A percentile compares a stretch with the other conserved stretches of the same genome.
Conservation (phyloP, 2,329 filamentous ascomycete genomes). For the Sodiomyces alkalinus region DNA sequence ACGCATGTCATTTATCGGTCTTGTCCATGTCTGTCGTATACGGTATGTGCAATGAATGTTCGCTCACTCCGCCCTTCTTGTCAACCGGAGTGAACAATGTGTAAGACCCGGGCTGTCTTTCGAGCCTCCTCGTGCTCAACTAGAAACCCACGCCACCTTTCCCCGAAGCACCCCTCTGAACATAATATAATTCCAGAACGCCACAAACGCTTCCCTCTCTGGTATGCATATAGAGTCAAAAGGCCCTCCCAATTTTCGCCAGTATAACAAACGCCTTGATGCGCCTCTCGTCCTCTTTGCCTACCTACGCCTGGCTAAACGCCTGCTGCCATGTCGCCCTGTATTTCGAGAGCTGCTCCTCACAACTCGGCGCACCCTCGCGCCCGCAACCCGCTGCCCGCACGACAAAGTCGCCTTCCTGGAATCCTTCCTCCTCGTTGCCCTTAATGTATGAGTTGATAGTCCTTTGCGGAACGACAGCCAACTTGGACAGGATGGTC, state of each 20-base stretch:
- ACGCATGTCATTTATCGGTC: no score
- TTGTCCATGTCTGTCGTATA: no score
- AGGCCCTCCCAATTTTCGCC: slow-evolving; percentile 1
- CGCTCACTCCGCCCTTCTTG: no score
- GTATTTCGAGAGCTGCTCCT: slow-evolving; percentile 48
- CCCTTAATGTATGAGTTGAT: slow-evolving; percentile 63
- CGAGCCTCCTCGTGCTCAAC: no score
- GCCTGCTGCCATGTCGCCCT: slow-evolving; percentile 29
- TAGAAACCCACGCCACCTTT: no score
- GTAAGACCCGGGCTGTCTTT: no score
- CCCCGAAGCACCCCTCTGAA: no score
- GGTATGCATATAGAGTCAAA: slow-evolving; percentile 1
- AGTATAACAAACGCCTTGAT: slow-evolving; percentile 7
- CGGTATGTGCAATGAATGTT: no score
- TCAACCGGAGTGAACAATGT: no score
- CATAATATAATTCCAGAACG: no score
- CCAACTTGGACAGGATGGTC: slow-evolving; percentile 80
- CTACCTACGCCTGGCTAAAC: slow-evolving; percentile 25
- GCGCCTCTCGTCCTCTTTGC: slow-evolving; percentile 4
- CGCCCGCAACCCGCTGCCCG: slow-evolving; percentile 60
- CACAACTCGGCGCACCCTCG: slow-evolving; percentile 46
- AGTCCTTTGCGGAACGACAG: slow-evolving; percentile 70
- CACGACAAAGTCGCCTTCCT: slow-evolving; percentile 73
- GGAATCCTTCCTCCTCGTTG: slow-evolving; percentile 47
- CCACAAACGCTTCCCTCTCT: background rate